Conservation (phyloP, 2,329 filamentous ascomycete species). For the Alternaria sp. region DNA sequence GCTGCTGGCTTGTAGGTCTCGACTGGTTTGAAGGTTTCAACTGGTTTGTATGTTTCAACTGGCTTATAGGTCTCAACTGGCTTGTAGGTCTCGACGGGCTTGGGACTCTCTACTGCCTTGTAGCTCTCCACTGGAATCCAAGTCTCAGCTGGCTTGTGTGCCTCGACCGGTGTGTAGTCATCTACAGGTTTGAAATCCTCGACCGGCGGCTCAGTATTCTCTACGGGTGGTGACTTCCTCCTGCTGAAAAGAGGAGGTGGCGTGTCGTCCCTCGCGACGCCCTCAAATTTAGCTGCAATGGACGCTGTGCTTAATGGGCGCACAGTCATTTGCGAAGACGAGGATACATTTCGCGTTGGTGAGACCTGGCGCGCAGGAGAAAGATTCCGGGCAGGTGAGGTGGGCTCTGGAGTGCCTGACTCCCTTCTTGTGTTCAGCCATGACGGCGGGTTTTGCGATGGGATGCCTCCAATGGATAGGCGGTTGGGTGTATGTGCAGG, state of each 20-base stretch:
- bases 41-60: constrained; percentile 57
- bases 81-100: constrained; percentile 56
- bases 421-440: constrained; percentile 48
- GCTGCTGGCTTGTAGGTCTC: constrained; percentile 19
- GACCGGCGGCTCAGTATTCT: constrained; percentile 11
- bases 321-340: constrained; percentile 30
- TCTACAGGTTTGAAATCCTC: not conserved
- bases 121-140: not conserved
- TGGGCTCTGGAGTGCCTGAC: constrained; percentile 40
- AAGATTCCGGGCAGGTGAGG: constrained; percentile 41
- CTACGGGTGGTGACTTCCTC: constrained; percentile 13
- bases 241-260: constrained; percentile 29
- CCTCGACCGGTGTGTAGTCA: not conserved
- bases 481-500: constrained; percentile 41
- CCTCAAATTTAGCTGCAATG: constrained; percentile 51
- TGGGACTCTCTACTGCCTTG: constrained; percentile 26
- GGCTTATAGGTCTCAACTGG: constrained; percentile 55
- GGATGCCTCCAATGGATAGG: constrained; percentile 47
- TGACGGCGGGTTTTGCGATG: constrained; percentile 45
- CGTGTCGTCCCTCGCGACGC: constrained; percentile 41
- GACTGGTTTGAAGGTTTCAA: constrained; percentile 53
- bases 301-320: constrained; percentile 42
- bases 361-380: constrained; percentile 38
- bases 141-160: not conserved
- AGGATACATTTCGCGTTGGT: constrained; percentile 34